Percentiles rank a stretch among this genome's conserved stretches.
phyloP scores from a whole-genome alignment of 768 basidiomycete species.

The Suillus fuscotomentosus region DNA sequence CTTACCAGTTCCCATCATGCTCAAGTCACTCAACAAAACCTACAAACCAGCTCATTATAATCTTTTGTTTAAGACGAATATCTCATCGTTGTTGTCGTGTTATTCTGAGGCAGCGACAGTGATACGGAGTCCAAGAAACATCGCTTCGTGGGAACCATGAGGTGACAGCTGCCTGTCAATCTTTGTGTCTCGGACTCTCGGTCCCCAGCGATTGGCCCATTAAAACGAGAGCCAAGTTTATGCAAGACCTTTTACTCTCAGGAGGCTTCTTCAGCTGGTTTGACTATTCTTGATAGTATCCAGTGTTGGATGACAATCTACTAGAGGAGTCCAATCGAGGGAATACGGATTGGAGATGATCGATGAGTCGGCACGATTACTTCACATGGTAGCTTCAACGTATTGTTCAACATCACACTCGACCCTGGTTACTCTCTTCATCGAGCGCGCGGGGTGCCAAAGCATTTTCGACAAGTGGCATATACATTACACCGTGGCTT shows the following conservation, averaged over 20 bases:
- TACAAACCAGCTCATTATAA: too few species aligned
- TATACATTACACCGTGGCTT: constrained; percentile 8
- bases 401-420: constrained; percentile 38
- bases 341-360: constrained; percentile 27
- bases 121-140: background rate
- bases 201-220: background rate
- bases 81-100: background rate
- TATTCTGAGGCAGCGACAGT: background rate
- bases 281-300: constrained; percentile 37
- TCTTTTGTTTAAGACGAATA: background rate
- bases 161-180: too few species aligned
- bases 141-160: background rate
- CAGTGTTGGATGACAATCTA: constrained; percentile 23
- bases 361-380: constrained; percentile 31
- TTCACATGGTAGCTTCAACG: constrained; percentile 30
- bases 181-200: too few species aligned
- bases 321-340: constrained; percentile 4
- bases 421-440: constrained; percentile 32
- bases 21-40: background rate
- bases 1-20: background rate
- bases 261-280: constrained; percentile 16
- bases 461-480: constrained; percentile 25
- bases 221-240: constrained; percentile 15
- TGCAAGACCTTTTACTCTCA: constrained; percentile 17
- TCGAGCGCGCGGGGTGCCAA: constrained; percentile 25